Evolutionary conservation across 1,139 yeast species (phyloP).

Genomic region (Debaryomyces robertsiae): DNA sequence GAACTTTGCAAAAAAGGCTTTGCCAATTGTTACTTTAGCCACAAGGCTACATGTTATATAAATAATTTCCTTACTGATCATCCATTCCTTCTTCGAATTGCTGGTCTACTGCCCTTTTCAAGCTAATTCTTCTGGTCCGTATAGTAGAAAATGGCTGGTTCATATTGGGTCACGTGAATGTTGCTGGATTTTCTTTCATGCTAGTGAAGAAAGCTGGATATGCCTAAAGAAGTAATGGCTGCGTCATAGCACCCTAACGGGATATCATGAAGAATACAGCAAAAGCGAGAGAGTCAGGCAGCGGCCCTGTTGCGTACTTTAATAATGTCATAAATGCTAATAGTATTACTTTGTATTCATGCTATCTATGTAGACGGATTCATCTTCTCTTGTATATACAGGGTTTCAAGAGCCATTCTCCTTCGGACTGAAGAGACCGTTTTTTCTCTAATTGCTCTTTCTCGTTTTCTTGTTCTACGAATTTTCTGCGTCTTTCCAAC

Average conservation of each 20-base stretch:
- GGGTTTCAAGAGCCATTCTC: constrained; percentile 89
- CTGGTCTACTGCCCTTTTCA: constrained; percentile 5
- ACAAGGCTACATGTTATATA: constrained; percentile 2
- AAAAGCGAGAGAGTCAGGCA: no score
- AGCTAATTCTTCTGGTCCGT: background rate
- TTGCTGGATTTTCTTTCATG: constrained; percentile 5
- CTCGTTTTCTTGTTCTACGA: constrained; percentile 69
- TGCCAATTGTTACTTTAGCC: no score
- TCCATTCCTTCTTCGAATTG: constrained; percentile 2
- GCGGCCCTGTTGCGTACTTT: no score
- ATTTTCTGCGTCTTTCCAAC: constrained; percentile 65
- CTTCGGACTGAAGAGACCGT: constrained; percentile 67
- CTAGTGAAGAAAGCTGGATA: background rate
- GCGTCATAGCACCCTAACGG: no score
- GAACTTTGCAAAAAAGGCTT: background rate
- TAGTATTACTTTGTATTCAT: no score
- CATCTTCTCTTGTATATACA: constrained; percentile 92
- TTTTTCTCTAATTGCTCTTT: constrained; percentile 58
- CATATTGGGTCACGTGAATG: constrained; percentile 13
- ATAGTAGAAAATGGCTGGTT: constrained; percentile 15
- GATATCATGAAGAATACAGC: no score
- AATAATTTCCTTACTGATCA: background rate
- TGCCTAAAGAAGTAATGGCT: background rate
- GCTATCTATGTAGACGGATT: constrained; percentile 5
- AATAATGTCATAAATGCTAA: no score